phyloP scores from a whole-genome alignment of 129 eudicot species.

The Tagetes erecta region DNA sequence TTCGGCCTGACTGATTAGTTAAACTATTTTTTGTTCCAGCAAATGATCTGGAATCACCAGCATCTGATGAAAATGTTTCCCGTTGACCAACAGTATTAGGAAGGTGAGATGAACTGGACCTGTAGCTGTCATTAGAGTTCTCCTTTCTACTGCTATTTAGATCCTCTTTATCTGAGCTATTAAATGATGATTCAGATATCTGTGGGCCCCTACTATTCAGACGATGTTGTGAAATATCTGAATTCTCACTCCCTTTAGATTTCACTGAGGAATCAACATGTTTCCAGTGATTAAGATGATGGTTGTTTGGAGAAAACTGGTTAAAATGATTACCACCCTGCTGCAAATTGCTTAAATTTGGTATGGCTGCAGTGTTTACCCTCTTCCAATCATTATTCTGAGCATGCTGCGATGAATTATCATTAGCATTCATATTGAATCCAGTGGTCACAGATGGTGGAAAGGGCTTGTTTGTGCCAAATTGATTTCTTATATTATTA shows the following conservation, averaged over 20 bases:
- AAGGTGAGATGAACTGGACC: slow-evolving; percentile 47
- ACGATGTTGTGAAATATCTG: slow-evolving; percentile 43
- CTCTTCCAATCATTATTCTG: slow-evolving; percentile 42
- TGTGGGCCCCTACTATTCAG: slow-evolving; percentile 46
- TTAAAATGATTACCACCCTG: slow-evolving; percentile 36
- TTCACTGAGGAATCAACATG: slow-evolving; percentile 44
- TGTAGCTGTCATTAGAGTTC: slow-evolving; percentile 60
- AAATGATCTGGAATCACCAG: slow-evolving; percentile 46
- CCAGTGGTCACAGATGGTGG: slow-evolving; percentile 40
- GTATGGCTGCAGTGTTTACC: slow-evolving; percentile 30
- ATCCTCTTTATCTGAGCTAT: slow-evolving; percentile 47
- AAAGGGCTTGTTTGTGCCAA: slow-evolving; percentile 41
- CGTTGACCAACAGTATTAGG: slow-evolving; percentile 43
- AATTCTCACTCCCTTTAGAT: slow-evolving; percentile 45
- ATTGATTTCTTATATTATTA: slow-evolving; percentile 35
- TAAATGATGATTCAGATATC: slow-evolving; percentile 50
- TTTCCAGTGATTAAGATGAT: slow-evolving; percentile 52
- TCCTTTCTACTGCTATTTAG: slow-evolving; percentile 45
- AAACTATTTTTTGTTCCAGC: slow-evolving; percentile 49
- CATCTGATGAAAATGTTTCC: slow-evolving; percentile 49
- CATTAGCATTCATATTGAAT: slow-evolving; percentile 37
- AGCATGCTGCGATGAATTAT: slow-evolving; percentile 33
- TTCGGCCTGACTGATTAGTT: slow-evolving; percentile 41
- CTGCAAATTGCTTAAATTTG: slow-evolving; percentile 34
- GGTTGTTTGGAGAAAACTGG: slow-evolving; percentile 42